Evolutionary conservation across 495 filamentous ascomycete genomes (phyloP).

Genomic region (Pyrenula aspistea): DNA sequence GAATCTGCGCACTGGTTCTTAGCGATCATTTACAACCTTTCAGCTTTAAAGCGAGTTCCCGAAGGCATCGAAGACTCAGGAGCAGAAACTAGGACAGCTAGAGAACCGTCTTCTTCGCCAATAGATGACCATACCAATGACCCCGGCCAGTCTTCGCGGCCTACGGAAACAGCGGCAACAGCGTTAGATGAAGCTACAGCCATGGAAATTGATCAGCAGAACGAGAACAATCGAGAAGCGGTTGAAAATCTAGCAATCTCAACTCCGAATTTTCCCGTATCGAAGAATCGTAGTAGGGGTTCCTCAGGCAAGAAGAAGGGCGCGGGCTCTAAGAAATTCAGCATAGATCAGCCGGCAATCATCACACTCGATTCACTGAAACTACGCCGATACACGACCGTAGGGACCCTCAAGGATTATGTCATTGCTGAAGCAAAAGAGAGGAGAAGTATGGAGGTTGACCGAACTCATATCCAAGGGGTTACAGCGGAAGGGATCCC

Average conservation of each 20-base stretch:
- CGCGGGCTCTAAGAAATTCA: background rate
- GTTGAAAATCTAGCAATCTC: background rate
- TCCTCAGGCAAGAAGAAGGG: background rate
- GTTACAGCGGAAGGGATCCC: conserved; percentile 63
- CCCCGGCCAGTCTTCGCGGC: too few relatives aligned
- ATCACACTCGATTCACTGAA: conserved; percentile 85
- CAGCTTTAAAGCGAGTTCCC: conserved; percentile 27
- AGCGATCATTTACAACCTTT: conserved; percentile 89
- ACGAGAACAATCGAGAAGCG: background rate
- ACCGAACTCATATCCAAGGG: conserved; percentile 37
- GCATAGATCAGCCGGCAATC: conserved; percentile 40
- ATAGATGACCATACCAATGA: conserved; percentile 15
- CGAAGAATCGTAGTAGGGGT: background rate
- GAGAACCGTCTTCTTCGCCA: conserved; percentile 1
- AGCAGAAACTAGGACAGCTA: conserved; percentile 9
- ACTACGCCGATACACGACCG: conserved; percentile 42
- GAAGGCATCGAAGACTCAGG: conserved; percentile 9
- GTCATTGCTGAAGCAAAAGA: conserved; percentile 56
- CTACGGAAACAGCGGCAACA: conserved; percentile 10
- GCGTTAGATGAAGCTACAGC: conserved; percentile 1
- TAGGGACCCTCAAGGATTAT: conserved; percentile 62
- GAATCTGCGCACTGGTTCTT: conserved; percentile 85
- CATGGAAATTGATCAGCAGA: background rate
- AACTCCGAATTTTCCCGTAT: background rate
- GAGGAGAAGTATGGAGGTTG: conserved; percentile 52